Evolutionary conservation across 495 filamentous ascomycete species (phyloP).

Genomic region (Daldinia grandis): DNA sequence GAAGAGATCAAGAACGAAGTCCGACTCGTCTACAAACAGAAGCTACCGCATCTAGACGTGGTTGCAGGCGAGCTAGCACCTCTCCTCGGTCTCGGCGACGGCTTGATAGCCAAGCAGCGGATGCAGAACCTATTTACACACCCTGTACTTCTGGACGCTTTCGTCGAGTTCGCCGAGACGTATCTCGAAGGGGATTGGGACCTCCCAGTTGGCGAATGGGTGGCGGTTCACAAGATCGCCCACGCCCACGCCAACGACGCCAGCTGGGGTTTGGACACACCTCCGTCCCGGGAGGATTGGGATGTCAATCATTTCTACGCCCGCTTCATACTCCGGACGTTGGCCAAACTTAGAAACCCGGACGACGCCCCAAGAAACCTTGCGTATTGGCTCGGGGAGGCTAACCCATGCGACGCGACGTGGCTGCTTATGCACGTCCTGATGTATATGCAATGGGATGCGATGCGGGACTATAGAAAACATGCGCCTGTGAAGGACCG

Average conservation of each 20-base stretch:
- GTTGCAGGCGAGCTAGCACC: constrained; percentile 36
- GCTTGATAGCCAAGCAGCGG: constrained; percentile 21
- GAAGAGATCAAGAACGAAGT: constrained; percentile 22
- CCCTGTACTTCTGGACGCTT: constrained; percentile 12
- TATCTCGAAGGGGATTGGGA: constrained; percentile 27
- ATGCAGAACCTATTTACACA: constrained; percentile 34
- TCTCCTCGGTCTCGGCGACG: constrained; percentile 45
- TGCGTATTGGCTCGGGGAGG: constrained; percentile 30
- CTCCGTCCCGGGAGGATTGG: constrained; percentile 5
- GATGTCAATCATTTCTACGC: constrained; percentile 28
- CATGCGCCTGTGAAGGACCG: constrained; percentile 22
- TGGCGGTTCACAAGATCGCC: constrained; percentile 7
- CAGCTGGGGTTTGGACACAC: background rate
- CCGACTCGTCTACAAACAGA: constrained; percentile 20
- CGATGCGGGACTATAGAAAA: constrained; percentile 33
- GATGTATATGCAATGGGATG: constrained; percentile 42
- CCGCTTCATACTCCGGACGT: constrained; percentile 25
- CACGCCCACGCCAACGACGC: background rate
- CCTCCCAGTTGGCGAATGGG: constrained; percentile 26
- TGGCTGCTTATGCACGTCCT: constrained; percentile 39
- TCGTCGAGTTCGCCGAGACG: constrained; percentile 24
- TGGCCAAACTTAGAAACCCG: background rate
- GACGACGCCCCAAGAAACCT: constrained; percentile 1
- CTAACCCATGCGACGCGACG: background rate
- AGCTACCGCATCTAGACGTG: constrained; percentile 10